Conservation (phyloP, 2,329 filamentous ascomycete species). For the Calonectria crousiana region DNA sequence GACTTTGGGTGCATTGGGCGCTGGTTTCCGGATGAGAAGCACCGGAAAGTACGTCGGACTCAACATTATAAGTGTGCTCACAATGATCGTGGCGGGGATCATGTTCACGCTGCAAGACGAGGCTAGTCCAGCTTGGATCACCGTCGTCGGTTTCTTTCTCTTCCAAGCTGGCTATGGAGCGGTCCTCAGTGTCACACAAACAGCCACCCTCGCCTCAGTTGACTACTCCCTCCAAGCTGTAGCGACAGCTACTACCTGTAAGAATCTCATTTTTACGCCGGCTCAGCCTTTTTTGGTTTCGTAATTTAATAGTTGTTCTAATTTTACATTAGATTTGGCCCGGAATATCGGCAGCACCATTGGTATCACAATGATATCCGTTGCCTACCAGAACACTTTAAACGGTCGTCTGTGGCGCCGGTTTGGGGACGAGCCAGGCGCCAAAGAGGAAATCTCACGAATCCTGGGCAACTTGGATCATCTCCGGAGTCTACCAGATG, state of each 20-base stretch:
- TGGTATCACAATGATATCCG: conserved; percentile 18
- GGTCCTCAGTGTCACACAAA: conserved; percentile 62
- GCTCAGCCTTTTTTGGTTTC: not conserved
- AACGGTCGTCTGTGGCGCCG: not conserved
- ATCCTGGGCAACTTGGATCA: conserved; percentile 6
- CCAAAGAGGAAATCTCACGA: not conserved
- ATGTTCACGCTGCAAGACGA: not conserved
- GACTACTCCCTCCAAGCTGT: conserved; percentile 20
- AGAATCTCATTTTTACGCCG: not conserved
- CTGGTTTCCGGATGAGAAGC: conserved; percentile 77
- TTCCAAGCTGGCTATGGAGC: conserved; percentile 77
- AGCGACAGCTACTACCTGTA: conserved; percentile 16
- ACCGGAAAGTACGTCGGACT: conserved; percentile 72
- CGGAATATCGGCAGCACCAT: conserved; percentile 20
- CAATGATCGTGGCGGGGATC: not conserved
- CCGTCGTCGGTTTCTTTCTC: conserved; percentile 63
- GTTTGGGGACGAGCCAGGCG: not conserved
- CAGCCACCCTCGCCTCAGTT: conserved; percentile 14
- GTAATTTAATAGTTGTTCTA: not conserved
- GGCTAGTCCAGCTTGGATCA: not conserved
- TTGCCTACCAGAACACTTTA: conserved; percentile 19
- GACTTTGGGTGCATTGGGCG: conserved; percentile 73
- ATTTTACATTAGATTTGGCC: not conserved
- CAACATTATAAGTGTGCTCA: conserved; percentile 49
- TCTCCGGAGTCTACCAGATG: not conserved